phyloP scores from a whole-genome alignment of 164 flowering plant genomes.

The Piper longum region DNA sequence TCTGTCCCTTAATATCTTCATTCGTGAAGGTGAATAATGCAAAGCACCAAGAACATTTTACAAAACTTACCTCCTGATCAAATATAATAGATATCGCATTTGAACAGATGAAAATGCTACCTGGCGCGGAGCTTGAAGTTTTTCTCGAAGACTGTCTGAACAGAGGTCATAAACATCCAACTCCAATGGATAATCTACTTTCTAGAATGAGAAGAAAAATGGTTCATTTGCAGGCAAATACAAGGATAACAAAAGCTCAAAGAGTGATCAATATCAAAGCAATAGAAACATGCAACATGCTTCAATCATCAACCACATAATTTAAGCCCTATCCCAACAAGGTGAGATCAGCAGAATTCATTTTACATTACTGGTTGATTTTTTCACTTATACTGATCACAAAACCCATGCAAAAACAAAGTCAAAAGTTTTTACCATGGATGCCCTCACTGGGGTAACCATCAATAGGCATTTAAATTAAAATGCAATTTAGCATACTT shows the following conservation, averaged over 20 bases:
- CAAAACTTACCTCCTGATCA: background rate
- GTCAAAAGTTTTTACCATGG: no score
- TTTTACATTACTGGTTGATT: no score
- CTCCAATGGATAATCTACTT: slow-evolving; percentile 95
- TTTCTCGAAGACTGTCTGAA: slow-evolving; percentile 70
- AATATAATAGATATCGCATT: background rate
- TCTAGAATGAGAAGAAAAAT: slow-evolving; percentile 26
- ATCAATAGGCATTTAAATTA: no score
- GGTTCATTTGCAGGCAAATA: background rate
- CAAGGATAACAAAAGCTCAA: background rate
- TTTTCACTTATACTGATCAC: no score
- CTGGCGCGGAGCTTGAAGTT: slow-evolving; percentile 77
- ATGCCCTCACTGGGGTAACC: no score
- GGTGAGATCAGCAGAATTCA: no score
- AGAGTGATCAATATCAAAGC: background rate
- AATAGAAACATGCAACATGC: background rate
- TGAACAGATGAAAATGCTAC: slow-evolving; percentile 17
- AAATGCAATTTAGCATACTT: no score
- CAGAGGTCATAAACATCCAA: slow-evolving; percentile 88
- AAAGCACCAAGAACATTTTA: background rate
- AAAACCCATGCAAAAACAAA: no score
- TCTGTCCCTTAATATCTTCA: slow-evolving; percentile 53
- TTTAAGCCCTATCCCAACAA: no score
- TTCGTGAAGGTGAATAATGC: slow-evolving; percentile 4
- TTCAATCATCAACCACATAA: no score